Evolutionary conservation across 495 filamentous ascomycete genomes (phyloP), one percentile per base, ranked within the genome.

Genomic region (Echria macrotheca): DNA sequence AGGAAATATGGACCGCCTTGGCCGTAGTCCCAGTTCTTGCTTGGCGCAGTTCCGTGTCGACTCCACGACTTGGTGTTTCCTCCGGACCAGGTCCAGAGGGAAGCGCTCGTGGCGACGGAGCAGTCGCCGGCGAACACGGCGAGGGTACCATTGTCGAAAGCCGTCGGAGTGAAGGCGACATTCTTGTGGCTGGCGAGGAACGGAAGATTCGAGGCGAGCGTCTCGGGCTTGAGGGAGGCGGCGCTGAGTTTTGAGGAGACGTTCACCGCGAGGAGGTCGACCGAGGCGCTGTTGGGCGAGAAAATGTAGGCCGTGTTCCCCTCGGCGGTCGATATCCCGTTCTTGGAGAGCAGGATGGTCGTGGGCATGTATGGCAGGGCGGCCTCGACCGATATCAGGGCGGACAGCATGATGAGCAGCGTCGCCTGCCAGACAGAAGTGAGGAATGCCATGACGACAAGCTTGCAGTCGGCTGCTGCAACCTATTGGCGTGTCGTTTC

Each of bases 351-450:
- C 25, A 87, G 70, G 37, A 91, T 74, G 18, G 72, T 76, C 0
- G 89, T 86, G 0, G 89, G 87, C 19, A 77, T 80, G 70, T 94
- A 95, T 24, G 87, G 87, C 19, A 88, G 70, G 47, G 74, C 18
- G 15, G 53, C 44, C 21, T 29, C 29, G 37, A 25, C 42, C n/a
- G n/a, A n/a, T n/a, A n/a, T n/a, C 12, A 44, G 19, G 35, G 43
- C 14, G 19, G 25, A 18, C 44, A 26, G 44, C 32, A 37, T 23
- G n/a, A 17, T 32, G 18, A 47, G 31, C 28, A 47, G 24, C 45
- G 44, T 44, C 5, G 52, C n/a, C n/a, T 17, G 45, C 36, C 41
- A 25, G 37, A 45, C n/a, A n/a, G n/a, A n/a, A n/a, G n/a, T n/a
- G n/a, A 14, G 29, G 25, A 12, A 15, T 24, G 14, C 42, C 14